Conservation (phyloP, 164 flowering plant species). For the Berberis thunbergii region DNA sequence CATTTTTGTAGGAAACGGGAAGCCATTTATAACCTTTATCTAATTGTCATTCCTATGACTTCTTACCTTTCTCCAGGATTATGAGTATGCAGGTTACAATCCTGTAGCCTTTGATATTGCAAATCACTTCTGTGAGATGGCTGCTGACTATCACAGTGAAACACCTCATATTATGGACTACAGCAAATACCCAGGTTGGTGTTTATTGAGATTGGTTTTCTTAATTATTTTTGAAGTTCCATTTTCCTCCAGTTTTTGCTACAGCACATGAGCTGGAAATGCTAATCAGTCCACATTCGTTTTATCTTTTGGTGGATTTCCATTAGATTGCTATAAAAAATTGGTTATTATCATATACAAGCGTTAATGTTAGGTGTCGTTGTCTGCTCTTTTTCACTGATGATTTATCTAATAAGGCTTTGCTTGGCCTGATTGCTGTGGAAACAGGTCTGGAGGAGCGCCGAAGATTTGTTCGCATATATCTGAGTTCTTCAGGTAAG, state of each 20-base stretch:
- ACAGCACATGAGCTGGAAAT: too few relatives aligned
- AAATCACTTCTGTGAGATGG: conserved; percentile 97
- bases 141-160: conserved; percentile 76
- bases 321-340: too few relatives aligned
- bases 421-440: not conserved
- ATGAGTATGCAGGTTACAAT: conserved; percentile 40
- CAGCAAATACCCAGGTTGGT: conserved; percentile 64
- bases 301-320: too few relatives aligned
- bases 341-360: too few relatives aligned
- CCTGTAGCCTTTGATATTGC: conserved; percentile 68
- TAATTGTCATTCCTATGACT: too few relatives aligned
- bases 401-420: not conserved
- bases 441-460: conserved; percentile 62
- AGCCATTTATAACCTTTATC: too few relatives aligned
- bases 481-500: conserved; percentile 58
- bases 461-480: conserved; percentile 37
- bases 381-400: not conserved
- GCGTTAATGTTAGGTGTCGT: not conserved
- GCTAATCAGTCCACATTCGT: too few relatives aligned
- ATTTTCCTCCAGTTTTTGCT: too few relatives aligned
- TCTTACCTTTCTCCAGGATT: conserved; percentile 45
- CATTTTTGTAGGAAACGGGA: too few relatives aligned
- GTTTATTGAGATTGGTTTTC: too few relatives aligned
- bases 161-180: conserved; percentile 80
- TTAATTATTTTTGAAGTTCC: too few relatives aligned